Percentiles rank a stretch among this genome's conserved stretches.
These are phyloP conservation scores for Termitomyces sp. DNA, from an alignment of 768 basidiomycete genomes.

Conservation along the genomic window DNA sequence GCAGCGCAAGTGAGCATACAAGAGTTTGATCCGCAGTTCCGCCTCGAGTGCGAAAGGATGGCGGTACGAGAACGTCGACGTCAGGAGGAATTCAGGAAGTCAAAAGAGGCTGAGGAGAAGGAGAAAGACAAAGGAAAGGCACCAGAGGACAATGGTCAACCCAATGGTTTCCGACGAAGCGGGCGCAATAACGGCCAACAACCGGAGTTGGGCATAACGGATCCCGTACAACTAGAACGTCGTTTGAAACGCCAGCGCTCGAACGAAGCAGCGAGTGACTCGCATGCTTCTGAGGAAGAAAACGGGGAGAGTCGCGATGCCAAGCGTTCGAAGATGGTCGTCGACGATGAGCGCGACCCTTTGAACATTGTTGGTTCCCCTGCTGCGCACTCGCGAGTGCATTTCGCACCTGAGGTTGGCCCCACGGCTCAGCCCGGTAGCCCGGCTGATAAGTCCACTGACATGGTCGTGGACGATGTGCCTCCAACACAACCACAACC, in stretches of 20 bases:
- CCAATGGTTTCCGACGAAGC: slow-evolving; percentile 62
- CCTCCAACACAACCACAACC: slow-evolving; percentile 16
- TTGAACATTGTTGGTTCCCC: slow-evolving; percentile 38
- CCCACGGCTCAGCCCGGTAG: slow-evolving; percentile 10
- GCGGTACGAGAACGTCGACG: slow-evolving; percentile 70
- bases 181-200: slow-evolving; percentile 69
- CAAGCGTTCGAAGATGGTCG: slow-evolving; percentile 54
- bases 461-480: slow-evolving; percentile 37
- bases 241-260: slow-evolving; percentile 69
- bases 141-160: slow-evolving; percentile 26
- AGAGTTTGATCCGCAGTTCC: slow-evolving; percentile 78
- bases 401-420: slow-evolving; percentile 44
- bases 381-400: slow-evolving; percentile 37
- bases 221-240: slow-evolving; percentile 72
- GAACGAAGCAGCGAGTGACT: slow-evolving; percentile 48
- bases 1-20: slow-evolving; percentile 82
- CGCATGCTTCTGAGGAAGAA: slow-evolving; percentile 54
- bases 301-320: slow-evolving; percentile 41
- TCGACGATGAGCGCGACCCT: slow-evolving; percentile 47
- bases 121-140: slow-evolving; percentile 33
- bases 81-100: slow-evolving; percentile 52
- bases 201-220: slow-evolving; percentile 71
- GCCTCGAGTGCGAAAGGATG: slow-evolving; percentile 85
- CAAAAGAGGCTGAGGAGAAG: slow-evolving; percentile 37
- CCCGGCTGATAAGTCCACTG: slow-evolving; percentile 4